Evolutionary conservation across 2,329 filamentous ascomycete species (phyloP).

Genomic region (Trichoderma sp.): DNA sequence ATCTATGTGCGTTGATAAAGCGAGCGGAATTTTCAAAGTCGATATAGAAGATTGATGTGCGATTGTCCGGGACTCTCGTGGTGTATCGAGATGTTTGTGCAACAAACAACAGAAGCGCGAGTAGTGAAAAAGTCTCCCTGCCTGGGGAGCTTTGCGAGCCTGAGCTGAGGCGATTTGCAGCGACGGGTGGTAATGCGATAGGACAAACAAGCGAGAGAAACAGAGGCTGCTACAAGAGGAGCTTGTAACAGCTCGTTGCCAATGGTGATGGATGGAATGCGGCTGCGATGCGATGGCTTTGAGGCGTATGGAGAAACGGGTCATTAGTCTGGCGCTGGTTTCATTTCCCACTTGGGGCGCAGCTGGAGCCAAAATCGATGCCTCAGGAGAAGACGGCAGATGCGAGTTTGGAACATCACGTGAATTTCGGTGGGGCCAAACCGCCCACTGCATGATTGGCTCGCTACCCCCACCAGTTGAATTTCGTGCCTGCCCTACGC

Average conservation of each 20-base stretch:
- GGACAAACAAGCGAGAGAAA: slow-evolving; percentile 1
- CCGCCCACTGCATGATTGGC: slow-evolving; percentile 32
- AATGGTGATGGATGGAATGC: slow-evolving; percentile 24
- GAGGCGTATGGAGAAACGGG: slow-evolving; percentile 16
- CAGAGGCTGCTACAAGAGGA: slow-evolving; percentile 24
- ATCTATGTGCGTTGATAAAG: background rate
- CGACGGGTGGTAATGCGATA: slow-evolving; percentile 2
- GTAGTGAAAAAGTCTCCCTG: slow-evolving; percentile 5
- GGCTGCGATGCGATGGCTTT: slow-evolving; percentile 17
- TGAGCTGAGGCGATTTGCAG: background rate
- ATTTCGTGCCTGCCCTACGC: slow-evolving; percentile 42
- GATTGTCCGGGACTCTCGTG: background rate
- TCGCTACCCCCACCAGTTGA: slow-evolving; percentile 35
- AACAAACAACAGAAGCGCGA: slow-evolving; percentile 18
- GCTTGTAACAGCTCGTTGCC: slow-evolving; percentile 21
- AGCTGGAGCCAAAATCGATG: slow-evolving; percentile 9
- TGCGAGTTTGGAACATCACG: slow-evolving; percentile 22
- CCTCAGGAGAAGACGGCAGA: slow-evolving; percentile 6
- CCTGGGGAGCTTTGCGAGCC: slow-evolving; percentile 3
- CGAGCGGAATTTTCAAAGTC: background rate
- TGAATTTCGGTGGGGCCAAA: slow-evolving; percentile 24
- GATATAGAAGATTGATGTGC: background rate
- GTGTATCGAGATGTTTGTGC: slow-evolving; percentile 3
- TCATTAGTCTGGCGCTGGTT: slow-evolving; percentile 18
- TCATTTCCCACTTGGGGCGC: slow-evolving; percentile 15